Evolutionary conservation across 495 filamentous ascomycete species (phyloP).

Genomic region (Parachaetomium inaequale): DNA sequence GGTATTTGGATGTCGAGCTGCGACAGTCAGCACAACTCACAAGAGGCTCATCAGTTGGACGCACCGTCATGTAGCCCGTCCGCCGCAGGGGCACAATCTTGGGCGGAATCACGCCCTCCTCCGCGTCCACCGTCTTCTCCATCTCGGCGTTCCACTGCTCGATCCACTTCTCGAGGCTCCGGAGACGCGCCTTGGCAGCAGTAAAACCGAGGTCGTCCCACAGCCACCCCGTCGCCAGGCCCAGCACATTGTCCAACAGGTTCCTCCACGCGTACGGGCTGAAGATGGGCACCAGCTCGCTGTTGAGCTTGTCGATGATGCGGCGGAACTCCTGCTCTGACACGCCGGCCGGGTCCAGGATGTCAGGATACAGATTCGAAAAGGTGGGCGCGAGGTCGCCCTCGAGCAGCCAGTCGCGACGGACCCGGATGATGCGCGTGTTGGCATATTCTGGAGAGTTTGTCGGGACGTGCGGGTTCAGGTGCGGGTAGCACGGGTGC

Average conservation of each 20-base stretch:
- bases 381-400: conserved; percentile 93
- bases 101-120: conserved; percentile 54
- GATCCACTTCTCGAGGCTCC: conserved; percentile 67
- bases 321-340: conserved; percentile 76
- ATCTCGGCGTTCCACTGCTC: conserved; percentile 74
- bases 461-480: conserved; percentile 84
- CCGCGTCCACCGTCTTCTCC: conserved; percentile 49
- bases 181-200: conserved; percentile 63
- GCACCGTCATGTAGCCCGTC: conserved; percentile 83
- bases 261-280: conserved; percentile 67
- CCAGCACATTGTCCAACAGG: conserved; percentile 70
- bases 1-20: conserved; percentile 40
- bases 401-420: conserved; percentile 81
- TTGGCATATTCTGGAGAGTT: conserved; percentile 65
- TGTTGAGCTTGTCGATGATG: conserved; percentile 75
- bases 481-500: conserved; percentile 88
- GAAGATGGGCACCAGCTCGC: conserved; percentile 65
- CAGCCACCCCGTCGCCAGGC: conserved; percentile 80
- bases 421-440: conserved; percentile 88
- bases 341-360: conserved; percentile 76
- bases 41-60: conserved; percentile 20
- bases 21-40: conserved; percentile 11
- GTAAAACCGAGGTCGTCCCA: conserved; percentile 86
- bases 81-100: conserved; percentile 71
- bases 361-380: conserved; percentile 92